Evolutionary conservation across 768 basidiomycete genomes (phyloP), one percentile per base, ranked within the genome.

Genomic region (Lepiota subincarnata): DNA sequence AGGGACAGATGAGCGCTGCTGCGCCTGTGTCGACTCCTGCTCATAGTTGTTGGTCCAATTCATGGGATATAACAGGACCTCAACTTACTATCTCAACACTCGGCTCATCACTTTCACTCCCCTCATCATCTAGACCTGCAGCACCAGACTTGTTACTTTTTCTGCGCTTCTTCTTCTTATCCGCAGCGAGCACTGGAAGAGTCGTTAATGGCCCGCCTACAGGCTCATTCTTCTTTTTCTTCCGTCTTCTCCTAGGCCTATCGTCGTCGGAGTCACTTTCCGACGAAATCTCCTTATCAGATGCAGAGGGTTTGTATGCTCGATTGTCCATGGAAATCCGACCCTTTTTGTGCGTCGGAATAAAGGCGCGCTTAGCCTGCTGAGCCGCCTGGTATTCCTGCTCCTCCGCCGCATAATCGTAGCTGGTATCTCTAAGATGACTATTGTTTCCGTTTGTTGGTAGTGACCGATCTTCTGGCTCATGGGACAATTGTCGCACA

Each of bases 401-500:
- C 62, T 93, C 89, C 63, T 93, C 89, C 4, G 77, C 81, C 7
- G 81, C 78, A 62, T 92, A 93, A 66, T 89, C 88, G 65, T 92
- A 91, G 59, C 85, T 89, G 0, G 73, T 57, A 26, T 78, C 70
- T 50, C 68, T 70, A 54, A 67, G 60, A 59, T 68, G 53, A 64
- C 69, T 57, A 55, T 43, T 66, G 63, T 42, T 64, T 60, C 36
- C 48, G 46, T 49, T 59, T 49, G 48, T 37, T 20, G 58, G 55
- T 6, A 19, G 26, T n/a, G 68, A 62, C 12, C 54, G 59, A 22
- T 76, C 72, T 46, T 80, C 76, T 6, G 82, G 82, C 59, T 84
- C 84, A 4, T 73, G 68, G 14, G 86, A 80, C 20, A 76, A 81
- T 57, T 82, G 80, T 10, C 83, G 81, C 45, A 89, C 73, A 63